Base-by-base conservation (phyloP, 768 basidiomycete genomes). In the Tulasnella sp. region DNA sequence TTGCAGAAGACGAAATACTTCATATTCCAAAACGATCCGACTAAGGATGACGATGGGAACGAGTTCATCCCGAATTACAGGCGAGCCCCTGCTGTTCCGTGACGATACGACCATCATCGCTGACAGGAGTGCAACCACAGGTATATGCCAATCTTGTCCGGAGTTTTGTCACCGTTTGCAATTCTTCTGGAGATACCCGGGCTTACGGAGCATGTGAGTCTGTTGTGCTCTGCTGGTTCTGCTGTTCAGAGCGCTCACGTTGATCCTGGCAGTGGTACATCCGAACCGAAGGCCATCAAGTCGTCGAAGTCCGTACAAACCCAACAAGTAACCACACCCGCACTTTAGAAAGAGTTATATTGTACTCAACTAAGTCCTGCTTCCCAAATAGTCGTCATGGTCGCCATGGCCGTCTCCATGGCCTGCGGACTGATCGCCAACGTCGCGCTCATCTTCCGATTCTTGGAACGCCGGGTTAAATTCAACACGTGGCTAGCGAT, bases 141-240 rank as follows among this genome's bases (percentile, higher is more conserved):
- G 19, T 73, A 73, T 32, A 39, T 73, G 17, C 75, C 75, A 12
- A 75, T 76, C 37, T n/a, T 75, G 12, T 69, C 75, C 11, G 75
- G 75, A 14, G 40, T 73, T 26, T 17, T 76, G 3, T 37, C 70
- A 26, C 78, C 78, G 0, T 91, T 94, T 76, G 86, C 89, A 19
- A 90, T 93, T 65, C 83, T 94, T n/a, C 82, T 94, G 36, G 89
- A 90, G 76, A 90, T 94, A 35, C 92, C 92, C 0, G 89, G 89
- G 17, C 79, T 93, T 12, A 93, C 90, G 0, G 88, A 87, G 73
- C 83, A 85, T 68, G 91, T 91, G 88, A 74, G 77, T 75, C 26
- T 62, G 39, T 16, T 32, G 36, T 40, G 19, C 69, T 32, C 63
- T 59, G 14, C 42, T 35, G 32, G 52, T 8, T 8, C 4, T 59